Percentiles rank a stretch among this genome's conserved stretches.
phyloP scores from a whole-genome alignment of 78 protist species.

The Emiliania huxleyi region DNA sequence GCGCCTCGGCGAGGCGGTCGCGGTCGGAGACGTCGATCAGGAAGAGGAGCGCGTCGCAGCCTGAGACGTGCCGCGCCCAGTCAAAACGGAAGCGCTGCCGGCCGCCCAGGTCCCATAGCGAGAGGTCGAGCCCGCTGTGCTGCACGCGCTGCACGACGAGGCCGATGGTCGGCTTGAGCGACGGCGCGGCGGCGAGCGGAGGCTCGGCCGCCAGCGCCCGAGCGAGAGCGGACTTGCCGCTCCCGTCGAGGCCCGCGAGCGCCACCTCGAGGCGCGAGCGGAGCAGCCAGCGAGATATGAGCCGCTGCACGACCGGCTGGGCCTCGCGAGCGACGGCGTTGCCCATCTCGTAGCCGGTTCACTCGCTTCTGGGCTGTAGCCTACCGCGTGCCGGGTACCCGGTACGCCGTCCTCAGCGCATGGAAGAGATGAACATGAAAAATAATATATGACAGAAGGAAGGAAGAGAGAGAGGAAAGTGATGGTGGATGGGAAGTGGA shows the following conservation, averaged over 20 bases:
- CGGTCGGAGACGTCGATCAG: not conserved
- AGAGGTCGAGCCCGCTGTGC: not conserved
- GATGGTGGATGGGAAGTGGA: too few relatives aligned
- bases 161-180: not conserved
- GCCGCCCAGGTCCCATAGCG: constrained; percentile 1
- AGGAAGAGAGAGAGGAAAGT: too few relatives aligned
- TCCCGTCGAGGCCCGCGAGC: not conserved
- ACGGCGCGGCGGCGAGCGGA: not conserved
- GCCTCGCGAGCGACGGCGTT: not conserved
- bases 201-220: not conserved
- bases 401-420: too few relatives aligned
- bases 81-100: not conserved
- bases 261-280: not conserved
- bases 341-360: too few relatives aligned
- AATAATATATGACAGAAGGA: too few relatives aligned
- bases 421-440: too few relatives aligned
- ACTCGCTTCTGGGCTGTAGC: too few relatives aligned
- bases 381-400: too few relatives aligned
- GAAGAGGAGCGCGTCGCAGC: not conserved
- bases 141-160: not conserved
- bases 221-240: not conserved
- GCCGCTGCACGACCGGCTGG: not conserved
- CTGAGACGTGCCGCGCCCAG: not conserved
- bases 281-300: not conserved
- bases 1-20: not conserved